Evolutionary conservation across 139 green algal genomes (phyloP), one percentile per base, ranked within the genome.

Genomic region (Prasinococcaceae sp.): DNA sequence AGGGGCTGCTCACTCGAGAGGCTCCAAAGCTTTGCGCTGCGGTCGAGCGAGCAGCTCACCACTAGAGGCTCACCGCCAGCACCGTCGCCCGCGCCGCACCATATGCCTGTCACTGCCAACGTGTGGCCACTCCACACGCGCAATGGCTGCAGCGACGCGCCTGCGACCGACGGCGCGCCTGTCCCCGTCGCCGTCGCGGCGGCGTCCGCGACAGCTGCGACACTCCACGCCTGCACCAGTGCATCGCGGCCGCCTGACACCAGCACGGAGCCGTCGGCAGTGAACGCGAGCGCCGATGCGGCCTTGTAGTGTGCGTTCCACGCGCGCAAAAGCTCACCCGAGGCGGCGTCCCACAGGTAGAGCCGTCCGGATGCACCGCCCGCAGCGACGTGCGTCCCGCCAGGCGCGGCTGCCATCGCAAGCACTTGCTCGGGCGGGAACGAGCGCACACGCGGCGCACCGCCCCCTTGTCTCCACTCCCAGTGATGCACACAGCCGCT

Each of bases 271-370:
- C 76, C 78, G 40, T 48, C 42, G 19, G 73, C 54, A 2, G 51
- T 65, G 51, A 89, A 88, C 1, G 63, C 54, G 25, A 94, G 64
- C 22, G 47, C 61, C 3, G 66, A 78, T 6, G 85, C 71, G 17
- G 64, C 61, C 67, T 87, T 86, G 70, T 88, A 93, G 63, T 94
- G 85, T 1, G 76, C 78, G 3, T 71, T 50, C 81, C 83, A 94
- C 16, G 23, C 68, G 9, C 63, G 66, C 46, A 93, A 58, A 19
- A 94, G 66, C 4, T 65, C 54, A 0, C 84, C 84, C 0, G 62
- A 77, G 6, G 53, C 60, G 1, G 63, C 40, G n/a, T 92, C 79
- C 84, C 84, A 94, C 16, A 87, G 12, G 55, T 84, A 81, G 0
- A 86, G 33, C 0, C 61, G 59, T 0, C 85, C 85, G 6, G 72